Conservation (phyloP, 106 monocot species). For the Allium sativum region DNA sequence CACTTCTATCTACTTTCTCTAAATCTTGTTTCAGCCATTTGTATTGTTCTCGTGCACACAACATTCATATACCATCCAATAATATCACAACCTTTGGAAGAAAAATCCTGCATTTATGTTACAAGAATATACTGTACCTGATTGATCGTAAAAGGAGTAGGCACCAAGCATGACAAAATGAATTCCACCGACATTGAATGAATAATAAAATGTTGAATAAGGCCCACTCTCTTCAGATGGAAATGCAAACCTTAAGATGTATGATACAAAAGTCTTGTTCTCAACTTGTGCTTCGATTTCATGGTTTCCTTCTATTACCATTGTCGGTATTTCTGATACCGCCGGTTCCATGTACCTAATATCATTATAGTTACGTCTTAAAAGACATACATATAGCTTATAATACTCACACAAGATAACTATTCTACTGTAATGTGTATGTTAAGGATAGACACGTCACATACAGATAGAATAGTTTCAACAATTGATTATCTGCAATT, state of each 20-base stretch:
- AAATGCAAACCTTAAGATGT: conserved; percentile 78
- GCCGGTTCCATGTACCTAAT: conserved; percentile 75
- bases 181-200: conserved; percentile 81
- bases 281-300: conserved; percentile 68
- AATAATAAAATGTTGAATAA: conserved; percentile 70
- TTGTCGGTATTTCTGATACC: conserved; percentile 55
- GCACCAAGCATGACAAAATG: conserved; percentile 88
- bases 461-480: too few species aligned
- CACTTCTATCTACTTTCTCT: conserved; percentile 50
- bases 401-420: too few species aligned
- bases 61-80: too few species aligned
- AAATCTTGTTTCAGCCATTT: conserved; percentile 74
- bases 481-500: too few species aligned
- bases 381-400: too few species aligned
- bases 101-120: too few species aligned
- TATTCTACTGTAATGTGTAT: too few species aligned
- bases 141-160: conserved; percentile 49
- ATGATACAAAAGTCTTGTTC: conserved; percentile 56
- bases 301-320: conserved; percentile 93
- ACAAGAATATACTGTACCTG: conserved; percentile 21
- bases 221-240: conserved; percentile 69
- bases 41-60: conserved; percentile 51
- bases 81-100: too few species aligned
- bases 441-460: too few species aligned
- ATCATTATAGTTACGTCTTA: too few species aligned